Percentiles rank a stretch among this genome's conserved stretches.
Evolutionary conservation across 2,329 filamentous ascomycete genomes (phyloP).

Genomic region (Scopulariopsis brevicaulis): DNA sequence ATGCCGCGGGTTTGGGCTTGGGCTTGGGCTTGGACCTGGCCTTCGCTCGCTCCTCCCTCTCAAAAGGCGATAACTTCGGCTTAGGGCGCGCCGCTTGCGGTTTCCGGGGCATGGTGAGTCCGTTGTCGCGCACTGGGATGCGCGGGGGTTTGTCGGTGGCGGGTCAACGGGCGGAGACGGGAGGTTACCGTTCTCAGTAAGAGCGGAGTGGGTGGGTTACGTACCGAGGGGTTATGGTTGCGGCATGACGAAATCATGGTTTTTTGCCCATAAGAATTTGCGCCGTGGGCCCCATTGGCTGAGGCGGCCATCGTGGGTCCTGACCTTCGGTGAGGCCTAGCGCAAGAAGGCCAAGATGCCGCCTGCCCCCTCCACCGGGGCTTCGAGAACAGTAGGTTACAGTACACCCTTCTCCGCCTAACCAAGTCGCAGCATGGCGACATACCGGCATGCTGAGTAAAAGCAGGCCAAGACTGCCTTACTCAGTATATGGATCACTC

Average conservation of each 20-base stretch:
- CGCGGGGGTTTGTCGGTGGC: background rate
- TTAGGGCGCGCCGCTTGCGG: background rate
- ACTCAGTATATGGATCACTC: too few relatives aligned
- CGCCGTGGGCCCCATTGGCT: background rate
- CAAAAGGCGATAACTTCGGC: background rate
- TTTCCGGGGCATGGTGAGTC: background rate
- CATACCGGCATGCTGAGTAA: too few relatives aligned
- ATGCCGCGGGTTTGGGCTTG: background rate
- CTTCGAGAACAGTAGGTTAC: background rate
- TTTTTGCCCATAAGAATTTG: background rate
- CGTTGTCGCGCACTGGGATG: background rate
- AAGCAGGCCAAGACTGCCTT: too few relatives aligned
- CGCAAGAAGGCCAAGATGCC: background rate
- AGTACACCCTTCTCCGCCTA: too few relatives aligned
- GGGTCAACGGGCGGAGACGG: background rate
- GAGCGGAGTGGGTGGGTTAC: background rate
- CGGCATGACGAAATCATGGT: background rate
- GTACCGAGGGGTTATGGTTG: background rate
- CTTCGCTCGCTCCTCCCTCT: background rate
- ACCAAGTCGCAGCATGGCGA: too few relatives aligned
- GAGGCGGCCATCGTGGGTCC: background rate
- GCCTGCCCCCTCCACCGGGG: background rate
- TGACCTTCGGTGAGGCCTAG: background rate
- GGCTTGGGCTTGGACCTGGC: background rate
- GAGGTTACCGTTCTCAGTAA: background rate